Conservation (phyloP, 768 basidiomycete genomes). For the Thelephora ganbajun region DNA sequence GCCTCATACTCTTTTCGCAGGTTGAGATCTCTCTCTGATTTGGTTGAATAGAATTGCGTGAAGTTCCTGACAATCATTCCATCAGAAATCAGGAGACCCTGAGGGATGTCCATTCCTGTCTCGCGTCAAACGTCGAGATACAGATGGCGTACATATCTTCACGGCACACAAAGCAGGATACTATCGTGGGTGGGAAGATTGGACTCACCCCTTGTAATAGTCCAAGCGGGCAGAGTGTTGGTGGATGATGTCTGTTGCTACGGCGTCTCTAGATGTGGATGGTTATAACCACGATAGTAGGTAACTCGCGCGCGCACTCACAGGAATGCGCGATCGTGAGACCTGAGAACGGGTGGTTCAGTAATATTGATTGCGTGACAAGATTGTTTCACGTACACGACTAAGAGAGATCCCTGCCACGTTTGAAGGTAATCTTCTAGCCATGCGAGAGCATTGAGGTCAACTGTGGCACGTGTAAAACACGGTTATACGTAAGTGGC, state of each 20-base stretch:
- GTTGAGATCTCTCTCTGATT: conserved; percentile 86
- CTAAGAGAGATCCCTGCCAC: conserved; percentile 83
- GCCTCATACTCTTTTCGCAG: conserved; percentile 91
- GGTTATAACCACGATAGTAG: not conserved
- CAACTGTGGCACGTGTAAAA: conserved; percentile 30
- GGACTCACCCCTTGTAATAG: conserved; percentile 87
- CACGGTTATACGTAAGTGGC: not conserved
- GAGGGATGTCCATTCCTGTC: not conserved
- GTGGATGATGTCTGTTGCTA: conserved; percentile 97
- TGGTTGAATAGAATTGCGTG: conserved; percentile 96
- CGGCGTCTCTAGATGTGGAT: conserved; percentile 50
- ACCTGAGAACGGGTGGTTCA: conserved; percentile 28
- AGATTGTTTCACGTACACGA: conserved; percentile 51
- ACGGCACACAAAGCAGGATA: not conserved
- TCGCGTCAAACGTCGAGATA: too few relatives aligned
- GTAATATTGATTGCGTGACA: not conserved
- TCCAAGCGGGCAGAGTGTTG: conserved; percentile 87
- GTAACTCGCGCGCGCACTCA: conserved; percentile 18
- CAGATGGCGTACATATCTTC: too few relatives aligned
- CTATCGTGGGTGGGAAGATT: too few relatives aligned
- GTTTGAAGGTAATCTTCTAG: conserved; percentile 94
- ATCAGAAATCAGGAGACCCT: not conserved
- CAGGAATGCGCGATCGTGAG: conserved; percentile 96
- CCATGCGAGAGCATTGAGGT: conserved; percentile 95
- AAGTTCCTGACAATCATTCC: conserved; percentile 55